Base-by-base conservation (phyloP, 768 basidiomycete species). In the Lactifluus volemus region DNA sequence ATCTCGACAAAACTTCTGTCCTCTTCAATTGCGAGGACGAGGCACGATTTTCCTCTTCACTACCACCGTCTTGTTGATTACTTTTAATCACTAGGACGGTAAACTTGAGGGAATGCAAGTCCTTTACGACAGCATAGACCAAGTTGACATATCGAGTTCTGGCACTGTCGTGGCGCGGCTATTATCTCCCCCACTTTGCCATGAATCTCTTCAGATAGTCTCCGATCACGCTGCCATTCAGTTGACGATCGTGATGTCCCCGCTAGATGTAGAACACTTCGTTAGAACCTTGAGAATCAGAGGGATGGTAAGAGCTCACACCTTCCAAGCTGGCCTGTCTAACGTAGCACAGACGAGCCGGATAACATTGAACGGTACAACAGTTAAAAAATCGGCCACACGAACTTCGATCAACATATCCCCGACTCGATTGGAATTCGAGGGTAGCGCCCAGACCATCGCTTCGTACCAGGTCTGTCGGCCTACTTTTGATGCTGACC, bases 361-460 rank as follows among this genome's bases (percentile, higher is more conserved):
- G 21, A 58, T 65, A 10, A 53, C 38, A 34, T 55, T 58, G 39
- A 58, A 66, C 12, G 63, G 65, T 9, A 45, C n/a, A 29, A n/a
- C 30, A 12, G 58, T 49, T 38, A 29, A 9, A 39, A 52, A 53
- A 6, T 53, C 36, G 45, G 54, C 55, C 19, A 44, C 44, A 12
- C 59, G 63, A 49, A 55, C 60, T 21, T 66, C 65, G 15, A 34
- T 61, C 32, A 64, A 45, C 47, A 49, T 42, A 36, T 51, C 52
- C 4, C 65, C 65, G 38, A 58, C 63, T 19, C 39, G 62, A 61
- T 55, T 66, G 59, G 65, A 64, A 55, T 66, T 66, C 38, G 48
- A 53, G 8, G 25, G 34, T 44, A 38, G 25, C 29, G 48, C 32
- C 14, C 52, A 42, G 49, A 52, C 45, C 30, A 34, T 49, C 30